These are phyloP conservation scores for Primulina huaijiensis DNA, from an alignment of 257 asterid species.

Conservation along the genomic window DNA sequence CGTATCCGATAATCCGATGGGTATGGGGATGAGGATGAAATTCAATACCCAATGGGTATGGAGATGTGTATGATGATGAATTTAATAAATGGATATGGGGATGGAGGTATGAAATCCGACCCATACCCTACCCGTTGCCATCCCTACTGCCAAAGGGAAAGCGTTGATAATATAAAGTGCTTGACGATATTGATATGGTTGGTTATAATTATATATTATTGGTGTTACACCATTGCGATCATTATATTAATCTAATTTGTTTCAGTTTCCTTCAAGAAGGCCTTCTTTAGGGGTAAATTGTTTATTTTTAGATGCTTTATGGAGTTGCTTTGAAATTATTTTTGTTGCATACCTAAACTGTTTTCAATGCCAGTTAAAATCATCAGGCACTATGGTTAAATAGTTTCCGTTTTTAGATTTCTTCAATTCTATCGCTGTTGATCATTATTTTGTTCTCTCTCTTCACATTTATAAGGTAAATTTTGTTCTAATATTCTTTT, in stretches of 20 bases:
- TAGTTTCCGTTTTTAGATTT: background rate
- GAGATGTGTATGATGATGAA: too few species aligned
- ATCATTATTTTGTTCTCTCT: background rate
- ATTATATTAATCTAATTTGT: background rate
- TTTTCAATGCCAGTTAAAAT: background rate
- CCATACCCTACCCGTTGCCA: too few species aligned
- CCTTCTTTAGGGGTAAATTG: background rate
- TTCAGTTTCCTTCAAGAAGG: background rate
- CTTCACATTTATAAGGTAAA: background rate
- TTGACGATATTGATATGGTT: background rate
- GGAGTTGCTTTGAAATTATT: background rate
- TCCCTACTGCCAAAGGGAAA: conserved; percentile 21
- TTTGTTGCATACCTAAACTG: background rate
- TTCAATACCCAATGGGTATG: too few species aligned
- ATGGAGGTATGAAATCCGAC: too few species aligned
- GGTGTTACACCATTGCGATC: background rate
- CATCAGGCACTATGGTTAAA: background rate
- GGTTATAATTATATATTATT: background rate
- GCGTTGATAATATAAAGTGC: conserved; percentile 9
- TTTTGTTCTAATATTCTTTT: too few species aligned
- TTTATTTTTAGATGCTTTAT: background rate
- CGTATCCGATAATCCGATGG: too few species aligned
- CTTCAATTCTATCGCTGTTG: background rate
- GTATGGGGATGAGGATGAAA: too few species aligned
- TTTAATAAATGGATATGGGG: too few species aligned